These are phyloP conservation scores for Apiotrichum porosum DNA, from an alignment of 1,284 basidiomycete genomes.

Conservation along the genomic window DNA sequence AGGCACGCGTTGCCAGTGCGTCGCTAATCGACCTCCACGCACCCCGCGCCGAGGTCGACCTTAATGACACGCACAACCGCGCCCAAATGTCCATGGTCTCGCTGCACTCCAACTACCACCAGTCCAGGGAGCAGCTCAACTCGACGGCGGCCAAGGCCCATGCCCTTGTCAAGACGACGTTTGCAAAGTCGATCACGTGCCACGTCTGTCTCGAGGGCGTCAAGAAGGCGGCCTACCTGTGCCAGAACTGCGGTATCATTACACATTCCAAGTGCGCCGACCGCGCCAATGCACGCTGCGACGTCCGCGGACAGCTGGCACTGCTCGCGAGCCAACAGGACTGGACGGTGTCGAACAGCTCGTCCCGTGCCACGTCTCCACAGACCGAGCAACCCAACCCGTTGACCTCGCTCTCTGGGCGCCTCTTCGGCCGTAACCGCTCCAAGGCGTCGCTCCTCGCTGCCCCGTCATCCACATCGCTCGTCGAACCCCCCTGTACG, in stretches of 20 bases:
- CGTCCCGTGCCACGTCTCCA: slow-evolving; percentile 7
- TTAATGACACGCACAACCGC: neutral
- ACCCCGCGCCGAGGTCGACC: neutral
- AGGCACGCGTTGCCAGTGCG: slow-evolving; percentile 8
- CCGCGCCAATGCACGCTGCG: slow-evolving; percentile 72
- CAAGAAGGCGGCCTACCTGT: slow-evolving; percentile 82
- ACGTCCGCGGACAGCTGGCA: slow-evolving; percentile 53
- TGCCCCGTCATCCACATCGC: slow-evolving; percentile 6
- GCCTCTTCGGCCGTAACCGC: slow-evolving; percentile 13
- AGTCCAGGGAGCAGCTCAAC: slow-evolving; percentile 15
- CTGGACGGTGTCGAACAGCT: neutral
- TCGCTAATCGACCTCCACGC: slow-evolving; percentile 11
- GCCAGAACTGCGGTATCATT: slow-evolving; percentile 82
- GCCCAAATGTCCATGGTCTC: slow-evolving; percentile 17
- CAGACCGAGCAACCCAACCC: neutral
- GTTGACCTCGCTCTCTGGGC: slow-evolving; percentile 1
- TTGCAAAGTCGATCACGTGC: slow-evolving; percentile 83
- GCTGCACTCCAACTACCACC: slow-evolving; percentile 14
- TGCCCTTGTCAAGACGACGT: slow-evolving; percentile 83
- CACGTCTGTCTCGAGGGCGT: slow-evolving; percentile 73
- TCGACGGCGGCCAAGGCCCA: slow-evolving; percentile 53
- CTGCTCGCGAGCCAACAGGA: slow-evolving; percentile 31
- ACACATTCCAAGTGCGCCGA: slow-evolving; percentile 73
- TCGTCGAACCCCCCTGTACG: slow-evolving; percentile 2
- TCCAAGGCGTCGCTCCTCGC: slow-evolving; percentile 10